Percentiles rank a stretch among this genome's conserved stretches.
Conservation (phyloP, 176 grass and related monocot genomes). For the Carex scoparia region DNA sequence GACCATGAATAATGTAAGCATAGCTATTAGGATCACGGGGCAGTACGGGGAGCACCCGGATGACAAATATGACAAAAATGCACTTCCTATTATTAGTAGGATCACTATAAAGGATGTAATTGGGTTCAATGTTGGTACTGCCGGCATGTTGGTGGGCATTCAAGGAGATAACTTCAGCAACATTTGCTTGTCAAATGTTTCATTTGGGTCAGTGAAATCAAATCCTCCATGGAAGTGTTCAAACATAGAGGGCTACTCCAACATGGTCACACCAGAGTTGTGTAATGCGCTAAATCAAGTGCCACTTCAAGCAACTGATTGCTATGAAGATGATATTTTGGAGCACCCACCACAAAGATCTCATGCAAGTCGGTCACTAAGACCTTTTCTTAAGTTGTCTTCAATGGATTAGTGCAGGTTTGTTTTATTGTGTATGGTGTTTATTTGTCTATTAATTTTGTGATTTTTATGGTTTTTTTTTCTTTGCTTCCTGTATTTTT, state of each 20-base stretch:
- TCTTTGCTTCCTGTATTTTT: conserved; percentile 33
- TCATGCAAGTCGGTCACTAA: conserved; percentile 15
- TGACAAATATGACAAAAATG: conserved; percentile 59
- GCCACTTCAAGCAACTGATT: conserved; percentile 37
- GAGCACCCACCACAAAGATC: conserved; percentile 19
- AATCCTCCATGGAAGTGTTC: conserved; percentile 81
- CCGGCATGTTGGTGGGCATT: conserved; percentile 73
- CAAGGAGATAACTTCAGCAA: conserved; percentile 75
- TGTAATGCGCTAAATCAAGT: conserved; percentile 63
- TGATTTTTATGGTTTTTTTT: conserved; percentile 30
- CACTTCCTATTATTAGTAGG: conserved; percentile 64
- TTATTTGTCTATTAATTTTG: conserved; percentile 49
- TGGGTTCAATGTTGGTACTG: conserved; percentile 48
- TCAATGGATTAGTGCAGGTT: conserved; percentile 37
- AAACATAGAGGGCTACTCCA: conserved; percentile 72
- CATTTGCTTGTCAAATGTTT: conserved; percentile 85
- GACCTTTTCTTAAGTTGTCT: conserved; percentile 39
- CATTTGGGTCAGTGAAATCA: conserved; percentile 47
- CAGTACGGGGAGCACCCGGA: conserved; percentile 74
- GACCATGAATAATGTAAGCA: conserved; percentile 67
- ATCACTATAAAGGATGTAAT: conserved; percentile 69
- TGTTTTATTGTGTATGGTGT: conserved; percentile 36
- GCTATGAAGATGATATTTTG: conserved; percentile 35
- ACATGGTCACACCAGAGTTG: conserved; percentile 68
- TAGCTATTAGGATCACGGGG: conserved; percentile 78